phyloP scores from a whole-genome alignment of 345 rosid species.

The Syzygium aqueum region DNA sequence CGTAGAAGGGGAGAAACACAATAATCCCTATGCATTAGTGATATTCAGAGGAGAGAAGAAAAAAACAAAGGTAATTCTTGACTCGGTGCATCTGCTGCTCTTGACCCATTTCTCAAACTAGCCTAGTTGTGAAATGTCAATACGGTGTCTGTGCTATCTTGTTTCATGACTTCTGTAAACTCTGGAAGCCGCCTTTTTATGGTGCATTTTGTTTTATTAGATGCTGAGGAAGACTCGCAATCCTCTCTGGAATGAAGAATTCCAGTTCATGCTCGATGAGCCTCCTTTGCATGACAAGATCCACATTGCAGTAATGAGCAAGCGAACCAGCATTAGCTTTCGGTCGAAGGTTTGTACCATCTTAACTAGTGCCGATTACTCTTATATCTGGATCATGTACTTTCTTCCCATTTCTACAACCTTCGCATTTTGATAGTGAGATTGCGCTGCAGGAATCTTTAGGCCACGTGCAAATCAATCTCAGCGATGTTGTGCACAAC shows the following conservation, averaged over 20 bases:
- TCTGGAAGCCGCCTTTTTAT: neutral
- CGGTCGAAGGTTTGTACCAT: constrained; percentile 16
- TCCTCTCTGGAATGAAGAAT: constrained; percentile 50
- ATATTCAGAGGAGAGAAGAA: constrained; percentile 39
- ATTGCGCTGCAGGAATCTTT: constrained; percentile 43
- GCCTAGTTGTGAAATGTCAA: neutral
- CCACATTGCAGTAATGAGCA: constrained; percentile 35
- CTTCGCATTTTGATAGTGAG: neutral
- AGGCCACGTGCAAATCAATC: constrained; percentile 70
- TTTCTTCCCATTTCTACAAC: neutral
- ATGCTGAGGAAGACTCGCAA: constrained; percentile 30
- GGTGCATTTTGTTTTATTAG: constrained; percentile 5
- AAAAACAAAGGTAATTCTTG: constrained; percentile 34
- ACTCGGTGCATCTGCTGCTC: neutral
- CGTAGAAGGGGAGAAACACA: constrained; percentile 42
- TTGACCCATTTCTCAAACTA: neutral
- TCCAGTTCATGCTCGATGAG: constrained; percentile 39
- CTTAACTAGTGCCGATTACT: neutral
- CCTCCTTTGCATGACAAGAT: constrained; percentile 37
- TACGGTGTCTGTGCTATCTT: neutral
- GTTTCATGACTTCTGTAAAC: neutral
- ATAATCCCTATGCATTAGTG: constrained; percentile 33
- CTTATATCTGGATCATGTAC: neutral
- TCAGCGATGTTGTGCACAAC: constrained; percentile 63
- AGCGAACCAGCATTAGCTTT: constrained; percentile 13